A percentile compares a stretch with the other conserved stretches of the same genome.
These are phyloP conservation scores for Kodamaea suecica DNA, from an alignment of 1,139 yeast genomes.

Conservation along the genomic window DNA sequence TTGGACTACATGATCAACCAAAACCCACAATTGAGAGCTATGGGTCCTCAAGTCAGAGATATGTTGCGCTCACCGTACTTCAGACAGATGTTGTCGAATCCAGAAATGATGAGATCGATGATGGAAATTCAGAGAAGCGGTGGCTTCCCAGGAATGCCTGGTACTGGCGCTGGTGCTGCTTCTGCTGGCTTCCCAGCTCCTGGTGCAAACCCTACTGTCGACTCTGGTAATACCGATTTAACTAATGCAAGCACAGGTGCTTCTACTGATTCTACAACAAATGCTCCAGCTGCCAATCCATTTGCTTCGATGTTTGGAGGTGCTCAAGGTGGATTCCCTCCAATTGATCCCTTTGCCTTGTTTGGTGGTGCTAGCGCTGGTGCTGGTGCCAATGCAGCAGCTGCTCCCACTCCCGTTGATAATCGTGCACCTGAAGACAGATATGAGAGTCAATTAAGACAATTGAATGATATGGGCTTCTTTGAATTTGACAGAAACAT, in stretches of 20 bases:
- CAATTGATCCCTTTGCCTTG: constrained; percentile 43
- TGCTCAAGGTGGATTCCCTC: constrained; percentile 12
- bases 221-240: no score
- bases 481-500: constrained; percentile 90
- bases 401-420: constrained; percentile 52
- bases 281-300: constrained; percentile 10
- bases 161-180: constrained; percentile 14
- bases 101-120: constrained; percentile 80
- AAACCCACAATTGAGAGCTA: constrained; percentile 76
- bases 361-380: constrained; percentile 24
- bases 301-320: constrained; percentile 7
- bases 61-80: constrained; percentile 82
- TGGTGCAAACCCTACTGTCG: constrained; percentile 40
- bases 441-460: constrained; percentile 85
- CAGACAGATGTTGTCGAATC: constrained; percentile 82
- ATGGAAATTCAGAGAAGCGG: constrained; percentile 62
- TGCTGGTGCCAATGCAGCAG: constrained; percentile 23
- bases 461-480: constrained; percentile 95
- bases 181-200: constrained; percentile 55
- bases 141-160: constrained; percentile 18
- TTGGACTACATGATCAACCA: constrained; percentile 78
- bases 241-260: no score
- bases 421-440: constrained; percentile 95
- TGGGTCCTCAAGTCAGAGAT: constrained; percentile 89
- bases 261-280: no score